phyloP scores from a whole-genome alignment of 495 filamentous ascomycete genomes.

The Aspergillus biplanus region DNA sequence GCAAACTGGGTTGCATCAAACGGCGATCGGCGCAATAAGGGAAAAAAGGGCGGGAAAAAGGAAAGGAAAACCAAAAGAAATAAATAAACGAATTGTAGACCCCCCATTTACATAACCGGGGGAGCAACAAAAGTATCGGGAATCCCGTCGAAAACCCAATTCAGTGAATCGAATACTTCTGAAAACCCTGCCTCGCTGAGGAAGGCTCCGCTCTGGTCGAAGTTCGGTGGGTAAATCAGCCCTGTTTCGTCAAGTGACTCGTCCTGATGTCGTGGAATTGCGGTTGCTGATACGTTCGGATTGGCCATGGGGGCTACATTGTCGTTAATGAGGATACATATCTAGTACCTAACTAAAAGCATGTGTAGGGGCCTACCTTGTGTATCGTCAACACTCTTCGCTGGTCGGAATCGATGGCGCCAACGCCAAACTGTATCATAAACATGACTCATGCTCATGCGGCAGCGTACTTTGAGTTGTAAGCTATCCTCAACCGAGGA shows the following conservation, averaged over 20 bases:
- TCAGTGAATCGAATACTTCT: constrained; percentile 52
- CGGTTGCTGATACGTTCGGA: constrained; percentile 32
- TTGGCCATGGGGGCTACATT: constrained; percentile 35
- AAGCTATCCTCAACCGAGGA: constrained; percentile 40
- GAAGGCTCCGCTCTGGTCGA: constrained; percentile 47
- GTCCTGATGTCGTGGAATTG: constrained; percentile 31
- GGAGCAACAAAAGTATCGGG: constrained; percentile 48
- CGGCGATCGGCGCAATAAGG: no score
- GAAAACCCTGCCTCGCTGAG: constrained; percentile 52
- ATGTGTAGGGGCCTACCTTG: constrained; percentile 34
- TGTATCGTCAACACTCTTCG: constrained; percentile 45
- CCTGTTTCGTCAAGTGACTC: constrained; percentile 32
- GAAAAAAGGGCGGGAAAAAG: not conserved
- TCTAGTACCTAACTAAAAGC: not conserved
- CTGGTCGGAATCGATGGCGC: constrained; percentile 50
- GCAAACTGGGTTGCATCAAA: not conserved
- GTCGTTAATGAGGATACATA: constrained; percentile 15
- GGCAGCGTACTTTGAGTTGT: constrained; percentile 50
- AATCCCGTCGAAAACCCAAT: constrained; percentile 54
- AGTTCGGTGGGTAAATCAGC: constrained; percentile 44
- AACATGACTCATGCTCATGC: constrained; percentile 57
- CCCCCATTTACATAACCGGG: constrained; percentile 35
- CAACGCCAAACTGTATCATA: constrained; percentile 56
- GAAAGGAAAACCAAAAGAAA: not conserved
- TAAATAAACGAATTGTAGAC: no score